A percentile compares a stretch with the other conserved stretches of the same genome.
phyloP scores from a whole-genome alignment of 768 basidiomycete species.

The Amanita rubescens region DNA sequence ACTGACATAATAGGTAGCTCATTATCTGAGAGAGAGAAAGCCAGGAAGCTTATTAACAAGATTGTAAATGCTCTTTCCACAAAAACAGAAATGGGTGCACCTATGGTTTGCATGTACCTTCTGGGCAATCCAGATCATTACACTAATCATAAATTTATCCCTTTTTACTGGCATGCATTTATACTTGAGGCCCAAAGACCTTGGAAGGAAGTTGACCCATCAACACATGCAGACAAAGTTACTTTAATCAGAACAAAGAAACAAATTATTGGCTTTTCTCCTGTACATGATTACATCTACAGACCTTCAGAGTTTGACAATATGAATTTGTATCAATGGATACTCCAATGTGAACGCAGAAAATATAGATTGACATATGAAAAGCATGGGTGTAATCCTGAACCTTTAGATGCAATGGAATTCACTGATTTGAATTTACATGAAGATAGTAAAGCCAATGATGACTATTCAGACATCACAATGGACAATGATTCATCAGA shows the following conservation, averaged over 20 bases:
- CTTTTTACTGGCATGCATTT: constrained; percentile 27
- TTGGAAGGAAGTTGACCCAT: constrained; percentile 5
- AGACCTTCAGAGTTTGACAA: constrained; percentile 12
- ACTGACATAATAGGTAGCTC: constrained; percentile 15
- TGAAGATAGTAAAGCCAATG: neutral
- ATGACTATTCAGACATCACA: too few relatives aligned
- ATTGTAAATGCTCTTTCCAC: constrained; percentile 28
- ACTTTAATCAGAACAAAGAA: constrained; percentile 12
- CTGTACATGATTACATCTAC: constrained; percentile 27
- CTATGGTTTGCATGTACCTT: constrained; percentile 28
- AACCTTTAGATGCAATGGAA: too few relatives aligned
- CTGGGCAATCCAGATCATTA: constrained; percentile 10
- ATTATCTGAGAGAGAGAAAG: constrained; percentile 13
- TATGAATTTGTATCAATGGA: constrained; percentile 23
- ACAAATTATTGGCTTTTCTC: constrained; percentile 15
- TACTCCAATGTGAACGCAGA: constrained; percentile 10
- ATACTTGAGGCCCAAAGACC: constrained; percentile 18
- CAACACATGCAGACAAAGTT: constrained; percentile 9
- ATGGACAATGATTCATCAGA: too few relatives aligned
- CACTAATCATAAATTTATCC: constrained; percentile 23
- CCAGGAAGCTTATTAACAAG: constrained; percentile 24
- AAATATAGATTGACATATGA: too few relatives aligned
- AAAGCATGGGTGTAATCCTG: too few relatives aligned
- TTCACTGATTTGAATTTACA: too few relatives aligned
- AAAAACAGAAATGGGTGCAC: constrained; percentile 30